Evolutionary conservation across 441 rosid species (phyloP).

Genomic region (Capsella rubella): DNA sequence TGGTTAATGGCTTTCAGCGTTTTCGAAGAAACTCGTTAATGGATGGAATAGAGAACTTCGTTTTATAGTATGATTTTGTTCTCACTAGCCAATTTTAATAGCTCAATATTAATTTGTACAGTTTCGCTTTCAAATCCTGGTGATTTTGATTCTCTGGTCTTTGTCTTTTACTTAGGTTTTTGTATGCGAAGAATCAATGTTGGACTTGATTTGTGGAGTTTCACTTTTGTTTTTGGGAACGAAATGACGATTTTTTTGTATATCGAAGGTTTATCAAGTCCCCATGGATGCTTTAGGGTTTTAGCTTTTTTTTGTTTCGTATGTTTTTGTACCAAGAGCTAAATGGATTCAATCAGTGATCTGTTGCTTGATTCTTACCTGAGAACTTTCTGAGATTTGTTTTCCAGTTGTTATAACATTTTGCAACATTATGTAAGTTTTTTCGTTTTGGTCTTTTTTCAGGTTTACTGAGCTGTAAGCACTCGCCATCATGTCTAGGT

Average conservation of each 20-base stretch:
- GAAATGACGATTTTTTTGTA: neutral
- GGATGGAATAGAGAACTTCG: neutral
- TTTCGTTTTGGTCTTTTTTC: neutral
- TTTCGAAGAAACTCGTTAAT: neutral
- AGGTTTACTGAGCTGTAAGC: constrained; percentile 34
- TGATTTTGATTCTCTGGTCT: neutral
- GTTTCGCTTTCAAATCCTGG: constrained; percentile 3
- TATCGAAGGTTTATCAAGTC: constrained; percentile 6
- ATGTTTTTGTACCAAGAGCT: neutral
- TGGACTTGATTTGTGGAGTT: constrained; percentile 4
- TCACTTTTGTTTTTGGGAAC: neutral
- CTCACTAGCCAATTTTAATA: neutral
- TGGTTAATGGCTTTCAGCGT: neutral
- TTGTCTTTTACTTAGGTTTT: neutral
- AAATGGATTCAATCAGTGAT: neutral
- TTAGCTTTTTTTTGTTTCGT: neutral
- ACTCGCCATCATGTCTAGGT: constrained; percentile 45
- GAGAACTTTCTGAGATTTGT: neutral
- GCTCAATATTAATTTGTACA: neutral
- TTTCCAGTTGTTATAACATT: neutral
- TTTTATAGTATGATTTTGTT: constrained; percentile 1
- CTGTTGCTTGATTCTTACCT: constrained; percentile 20
- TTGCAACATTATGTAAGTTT: neutral
- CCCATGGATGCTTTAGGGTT: constrained; percentile 31
- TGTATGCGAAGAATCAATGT: constrained; percentile 8